phyloP scores from a whole-genome alignment of 805 yeast genomes.

The Wickerhamiella sergipiensis region DNA sequence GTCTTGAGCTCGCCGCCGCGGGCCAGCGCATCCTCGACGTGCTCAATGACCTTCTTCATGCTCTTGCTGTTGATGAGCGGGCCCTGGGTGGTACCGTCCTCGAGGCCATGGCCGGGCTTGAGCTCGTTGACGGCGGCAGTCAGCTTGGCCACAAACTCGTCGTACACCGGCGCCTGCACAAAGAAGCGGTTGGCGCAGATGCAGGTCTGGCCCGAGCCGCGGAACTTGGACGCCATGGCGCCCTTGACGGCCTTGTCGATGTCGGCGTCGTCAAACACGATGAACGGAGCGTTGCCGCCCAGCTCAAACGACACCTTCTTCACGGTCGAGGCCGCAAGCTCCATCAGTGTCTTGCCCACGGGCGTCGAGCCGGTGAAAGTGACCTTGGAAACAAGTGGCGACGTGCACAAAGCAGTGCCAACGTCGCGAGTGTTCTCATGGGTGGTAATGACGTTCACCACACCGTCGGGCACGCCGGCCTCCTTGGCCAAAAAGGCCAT shows the following conservation, averaged over 20 bases:
- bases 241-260: slow-evolving; percentile 53
- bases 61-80: slow-evolving; percentile 58
- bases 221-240: slow-evolving; percentile 51
- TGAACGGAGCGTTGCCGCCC: slow-evolving; percentile 73
- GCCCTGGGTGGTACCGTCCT: slow-evolving; percentile 51
- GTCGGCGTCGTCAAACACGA: slow-evolving; percentile 62
- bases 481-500: slow-evolving; percentile 43
- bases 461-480: slow-evolving; percentile 65
- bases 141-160: slow-evolving; percentile 40
- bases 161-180: slow-evolving; percentile 52
- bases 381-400: slow-evolving; percentile 44
- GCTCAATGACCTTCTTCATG: slow-evolving; percentile 44
- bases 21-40: slow-evolving; percentile 50
- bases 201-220: slow-evolving; percentile 74
- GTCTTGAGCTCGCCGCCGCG: slow-evolving; percentile 50
- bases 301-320: slow-evolving; percentile 62
- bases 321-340: slow-evolving; percentile 43
- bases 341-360: slow-evolving; percentile 55
- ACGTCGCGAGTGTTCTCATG: slow-evolving; percentile 24
- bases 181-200: slow-evolving; percentile 64
- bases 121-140: slow-evolving; percentile 33
- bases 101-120: slow-evolving; percentile 50
- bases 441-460: slow-evolving; percentile 45
- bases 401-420: slow-evolving; percentile 46
- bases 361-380: slow-evolving; percentile 71